Evolutionary conservation across 1,284 basidiomycete genomes (phyloP), one percentile per base, ranked within the genome.

Genomic region (Microbotryum saponariae): DNA sequence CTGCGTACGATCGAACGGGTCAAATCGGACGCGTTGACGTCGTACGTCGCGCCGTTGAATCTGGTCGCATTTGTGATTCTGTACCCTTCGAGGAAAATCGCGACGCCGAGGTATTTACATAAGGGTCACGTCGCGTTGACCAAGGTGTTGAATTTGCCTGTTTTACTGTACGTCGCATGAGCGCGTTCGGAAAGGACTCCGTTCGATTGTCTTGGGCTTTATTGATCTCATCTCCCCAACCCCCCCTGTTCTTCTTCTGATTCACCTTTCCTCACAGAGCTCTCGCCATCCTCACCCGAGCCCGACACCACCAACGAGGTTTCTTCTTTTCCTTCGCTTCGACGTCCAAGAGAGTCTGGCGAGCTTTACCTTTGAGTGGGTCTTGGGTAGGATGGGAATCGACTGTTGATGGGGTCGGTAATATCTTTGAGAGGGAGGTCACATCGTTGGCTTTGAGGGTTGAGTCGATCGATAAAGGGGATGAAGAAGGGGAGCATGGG

Each of bases 1-100:
- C 57, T 71, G 4, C 66, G 63, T 62, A 72, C 70, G 8, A 61
- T 72, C 45, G 71, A 72, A 25, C 68, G 71, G 31, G 68, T 69
- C 46, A 72, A 71, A 49, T 60, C 63, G 16, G 71, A 72, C 47
- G 67, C 71, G 9, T 33, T 71, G 18, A 64, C 61, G 6, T 61
- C 51, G 20, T 71, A 68, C 57, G 54, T 58, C 8, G 52, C 66
- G 2, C 71, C 70, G 14, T 37, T 64, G 52, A 72, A 72, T 54
- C 54, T 66, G 9, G 45, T 67, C 21, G 71, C 70, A 14, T 56
- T 72, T 27, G 48, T 50, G 1, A 42, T 70, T 20, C 58, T 72
- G 18, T 50, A 66, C 25, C 63, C 62, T 14, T 53, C 55, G 45
- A 63, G 57, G 10, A 56, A 51, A 29, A 27, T 69, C 46, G 49